Base-by-base conservation (phyloP, 768 basidiomycete genomes). In the Neoboletus brunneissimus region DNA sequence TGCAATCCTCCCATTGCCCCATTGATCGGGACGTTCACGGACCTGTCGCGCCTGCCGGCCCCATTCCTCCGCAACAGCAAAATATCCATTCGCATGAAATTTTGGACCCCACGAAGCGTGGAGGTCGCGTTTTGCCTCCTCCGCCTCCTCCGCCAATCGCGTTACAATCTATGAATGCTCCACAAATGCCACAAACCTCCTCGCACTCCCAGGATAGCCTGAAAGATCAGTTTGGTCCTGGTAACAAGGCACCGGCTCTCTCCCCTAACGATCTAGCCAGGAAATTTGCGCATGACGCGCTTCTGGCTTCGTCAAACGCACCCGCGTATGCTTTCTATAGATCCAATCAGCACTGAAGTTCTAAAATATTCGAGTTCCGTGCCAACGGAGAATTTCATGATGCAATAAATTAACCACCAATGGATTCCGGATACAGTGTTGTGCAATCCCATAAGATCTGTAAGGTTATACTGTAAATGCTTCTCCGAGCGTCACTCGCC, bases 261-360 rank as follows among this genome's bases (percentile, higher is more conserved):
- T 62, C 50, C 31, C 50, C 53, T 43, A 58, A 60, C 13, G 50
- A 58, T 23, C n/a, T 54, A 40, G 47, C 58, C 32, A 55, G 49
- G 43, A 45, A 50, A 56, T 53, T 54, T 37, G 56, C 51, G 13
- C 43, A 35, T 45, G 57, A 58, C 27, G 48, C 55, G 5, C 52
- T 56, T 47, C 42, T 48, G 29, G 52, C 31, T 18, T 29, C 51
- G 23, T 53, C 50, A 22, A 43, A 11, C 45, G 38, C 40, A 51
- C 35, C 47, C 45, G 31, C 47, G n/a, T 37, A 55, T 51, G 16
- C 37, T 41, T 61, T 48, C 45, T 18, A 55, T 51, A 35, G 31
- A 16, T 41, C 34, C 51, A 46, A 34, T 51, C 41, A 51, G n/a
- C 23, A 20, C 25, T 57, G 37, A 62, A 31, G 51, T 51, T 46